Evolutionary conservation across 2,329 filamentous ascomycete species (phyloP).

Genomic region (Claviceps capensis): DNA sequence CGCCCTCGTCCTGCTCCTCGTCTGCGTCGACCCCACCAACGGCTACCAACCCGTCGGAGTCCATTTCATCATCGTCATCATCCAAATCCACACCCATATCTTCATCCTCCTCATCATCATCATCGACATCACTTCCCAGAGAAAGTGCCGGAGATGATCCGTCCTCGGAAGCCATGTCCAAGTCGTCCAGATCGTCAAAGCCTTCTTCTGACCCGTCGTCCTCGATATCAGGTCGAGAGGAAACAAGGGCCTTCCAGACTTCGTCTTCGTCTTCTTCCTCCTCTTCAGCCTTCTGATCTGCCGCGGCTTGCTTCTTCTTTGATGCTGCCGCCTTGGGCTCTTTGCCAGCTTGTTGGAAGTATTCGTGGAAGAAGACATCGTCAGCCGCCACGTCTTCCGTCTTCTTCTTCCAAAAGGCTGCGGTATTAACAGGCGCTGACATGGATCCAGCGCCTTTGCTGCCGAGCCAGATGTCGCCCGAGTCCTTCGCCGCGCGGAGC

Average conservation of each 20-base stretch:
- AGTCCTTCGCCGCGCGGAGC: conserved; percentile 39
- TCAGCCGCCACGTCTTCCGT: conserved; percentile 77
- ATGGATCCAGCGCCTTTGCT: conserved; percentile 30
- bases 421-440: conserved; percentile 55
- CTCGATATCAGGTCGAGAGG: conserved; percentile 55
- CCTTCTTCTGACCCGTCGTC: conserved; percentile 38
- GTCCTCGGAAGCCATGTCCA: conserved; percentile 35
- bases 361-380: conserved; percentile 96
- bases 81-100: conserved; percentile 24
- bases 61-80: conserved; percentile 21
- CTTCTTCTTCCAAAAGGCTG: conserved; percentile 85
- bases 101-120: conserved; percentile 23
- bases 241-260: conserved; percentile 83
- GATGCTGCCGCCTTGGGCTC: conserved; percentile 36
- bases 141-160: conserved; percentile 23
- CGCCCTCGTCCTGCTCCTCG: conserved; percentile 48
- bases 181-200: conserved; percentile 34
- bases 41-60: conserved; percentile 27
- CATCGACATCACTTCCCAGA: conserved; percentile 32
- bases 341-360: conserved; percentile 69
- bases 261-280: conserved; percentile 56
- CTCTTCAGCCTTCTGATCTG: conserved; percentile 32
- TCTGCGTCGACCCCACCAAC: conserved; percentile 22
- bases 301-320: conserved; percentile 38
- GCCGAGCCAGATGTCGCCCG: conserved; percentile 42